A percentile compares a stretch with the other conserved stretches of the same genome.
phyloP scores from a whole-genome alignment of 345 rosid genomes.

The Cardamine chenopodiifolia region DNA sequence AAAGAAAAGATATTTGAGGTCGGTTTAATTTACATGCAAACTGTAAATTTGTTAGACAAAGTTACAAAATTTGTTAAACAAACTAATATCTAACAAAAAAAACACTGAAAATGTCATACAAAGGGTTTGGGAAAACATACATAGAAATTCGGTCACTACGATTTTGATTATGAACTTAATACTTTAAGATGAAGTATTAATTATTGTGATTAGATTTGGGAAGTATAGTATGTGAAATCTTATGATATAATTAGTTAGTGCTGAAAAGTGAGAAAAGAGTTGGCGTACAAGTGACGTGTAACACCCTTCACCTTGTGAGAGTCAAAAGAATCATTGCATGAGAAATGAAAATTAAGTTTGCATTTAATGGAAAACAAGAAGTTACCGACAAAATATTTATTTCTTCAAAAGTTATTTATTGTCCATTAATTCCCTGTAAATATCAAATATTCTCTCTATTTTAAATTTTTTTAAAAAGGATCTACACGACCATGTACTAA shows the following conservation, averaged over 20 bases:
- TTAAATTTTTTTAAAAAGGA: too few species aligned
- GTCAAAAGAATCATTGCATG: background rate
- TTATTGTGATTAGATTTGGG: background rate
- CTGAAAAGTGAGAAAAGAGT: background rate
- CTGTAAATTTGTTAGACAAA: too few species aligned
- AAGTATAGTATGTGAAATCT: background rate
- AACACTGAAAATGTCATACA: background rate
- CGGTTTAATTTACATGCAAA: too few species aligned
- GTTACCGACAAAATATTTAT: constrained; percentile 24
- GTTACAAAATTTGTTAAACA: too few species aligned
- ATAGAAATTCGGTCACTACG: background rate
- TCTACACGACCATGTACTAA: too few species aligned
- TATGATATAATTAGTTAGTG: background rate
- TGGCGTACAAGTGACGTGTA: constrained; percentile 25
- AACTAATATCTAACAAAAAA: too few species aligned
- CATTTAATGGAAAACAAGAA: background rate
- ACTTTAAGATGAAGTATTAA: background rate
- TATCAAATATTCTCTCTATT: too few species aligned
- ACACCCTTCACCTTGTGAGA: background rate
- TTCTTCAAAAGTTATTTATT: constrained; percentile 6
- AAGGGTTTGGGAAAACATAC: background rate
- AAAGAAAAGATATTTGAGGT: too few species aligned
- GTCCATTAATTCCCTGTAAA: background rate
- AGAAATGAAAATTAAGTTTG: constrained; percentile 7
- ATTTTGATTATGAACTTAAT: background rate